Base-by-base conservation (phyloP, 345 rosid species). In the Pelargonium nanum region DNA sequence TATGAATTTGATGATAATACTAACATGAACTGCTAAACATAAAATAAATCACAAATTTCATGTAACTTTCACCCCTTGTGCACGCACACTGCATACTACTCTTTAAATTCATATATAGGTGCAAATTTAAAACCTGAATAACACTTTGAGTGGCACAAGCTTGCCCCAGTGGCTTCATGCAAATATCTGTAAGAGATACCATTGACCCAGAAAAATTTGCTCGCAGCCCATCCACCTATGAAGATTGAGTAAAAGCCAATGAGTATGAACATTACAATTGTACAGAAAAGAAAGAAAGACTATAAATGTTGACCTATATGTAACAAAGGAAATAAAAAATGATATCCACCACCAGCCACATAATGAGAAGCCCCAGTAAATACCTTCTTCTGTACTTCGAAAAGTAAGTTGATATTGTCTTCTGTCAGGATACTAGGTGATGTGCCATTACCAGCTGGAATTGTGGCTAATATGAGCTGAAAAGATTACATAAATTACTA, bases 111-210 rank as follows among this genome's bases (percentile, higher is more conserved):
- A 40, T 40, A 40, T 40, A 40, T 2, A 6, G 48, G 15, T 8
- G 48, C 9, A 6, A 10, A 40, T 9, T 40, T 9, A 40, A 40
- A 40, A 93, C 99, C 97, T 92, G 99, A 53, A 93, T 71, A 65
- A 93, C 75, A 78, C 88, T 89, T 70, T 93, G 99, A 63, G 91
- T 89, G 61, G 97, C 96, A 75, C 99, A 93, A 74, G 89, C 94
- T 66, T 84, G 82, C 63, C 80, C 96, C 58, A 93, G 77, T n/a
- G 97, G 99, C 76, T 93, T 93, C 95, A 87, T 67, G 77, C 97
- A 93, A 62, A 93, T 93, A 72, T 93, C 96, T 56, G 85, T 76
- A 77, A 93, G 77, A 44, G 99, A 81, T 75, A 93, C 55, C 84
- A 77, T 75, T 51, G 85, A 76, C 59, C 97, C 97, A 62, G 87